A percentile compares a stretch with the other conserved stretches of the same genome.
These are phyloP conservation scores for Adansonia gregorii DNA, from an alignment of 441 rosid genomes.

Conservation along the genomic window DNA sequence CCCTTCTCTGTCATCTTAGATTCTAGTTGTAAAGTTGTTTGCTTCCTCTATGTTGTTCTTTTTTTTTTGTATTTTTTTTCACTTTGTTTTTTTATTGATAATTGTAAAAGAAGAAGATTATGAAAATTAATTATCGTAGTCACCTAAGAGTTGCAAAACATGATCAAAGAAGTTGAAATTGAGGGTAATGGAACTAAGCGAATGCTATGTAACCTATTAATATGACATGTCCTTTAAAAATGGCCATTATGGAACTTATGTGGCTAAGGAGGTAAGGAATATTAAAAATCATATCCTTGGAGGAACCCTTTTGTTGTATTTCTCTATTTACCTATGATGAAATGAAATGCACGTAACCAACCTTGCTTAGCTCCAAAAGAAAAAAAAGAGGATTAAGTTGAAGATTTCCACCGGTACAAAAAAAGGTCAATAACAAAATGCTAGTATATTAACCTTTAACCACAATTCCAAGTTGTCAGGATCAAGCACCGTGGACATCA, in stretches of 20 bases:
- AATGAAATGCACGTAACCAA: conserved; percentile 19
- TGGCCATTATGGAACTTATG: conserved; percentile 89
- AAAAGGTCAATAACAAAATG: conserved; percentile 1
- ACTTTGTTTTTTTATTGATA: no score
- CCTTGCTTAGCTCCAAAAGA: conserved; percentile 2
- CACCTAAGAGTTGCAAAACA: no score
- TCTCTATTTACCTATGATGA: conserved; percentile 76
- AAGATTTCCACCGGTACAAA: not conserved
- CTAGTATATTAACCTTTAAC: conserved; percentile 65
- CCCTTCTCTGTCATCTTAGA: no score
- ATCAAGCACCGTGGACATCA: conserved; percentile 63
- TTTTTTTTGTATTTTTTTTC: no score
- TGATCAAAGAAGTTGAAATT: no score
- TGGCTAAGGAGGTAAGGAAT: conserved; percentile 85
- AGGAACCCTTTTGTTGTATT: conserved; percentile 73
- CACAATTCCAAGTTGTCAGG: conserved; percentile 87
- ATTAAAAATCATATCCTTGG: conserved; percentile 91
- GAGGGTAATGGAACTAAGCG: no score
- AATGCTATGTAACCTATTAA: conserved; percentile 61
- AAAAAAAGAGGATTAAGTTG: not conserved
- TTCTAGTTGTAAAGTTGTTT: no score
- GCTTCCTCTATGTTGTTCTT: no score
- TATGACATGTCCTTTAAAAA: conserved; percentile 87
- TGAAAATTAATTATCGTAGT: no score
- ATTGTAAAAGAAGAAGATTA: no score